Evolutionary conservation across 352 stramenopile genomes (phyloP).

Genomic region (Phytopythium aichiense): DNA sequence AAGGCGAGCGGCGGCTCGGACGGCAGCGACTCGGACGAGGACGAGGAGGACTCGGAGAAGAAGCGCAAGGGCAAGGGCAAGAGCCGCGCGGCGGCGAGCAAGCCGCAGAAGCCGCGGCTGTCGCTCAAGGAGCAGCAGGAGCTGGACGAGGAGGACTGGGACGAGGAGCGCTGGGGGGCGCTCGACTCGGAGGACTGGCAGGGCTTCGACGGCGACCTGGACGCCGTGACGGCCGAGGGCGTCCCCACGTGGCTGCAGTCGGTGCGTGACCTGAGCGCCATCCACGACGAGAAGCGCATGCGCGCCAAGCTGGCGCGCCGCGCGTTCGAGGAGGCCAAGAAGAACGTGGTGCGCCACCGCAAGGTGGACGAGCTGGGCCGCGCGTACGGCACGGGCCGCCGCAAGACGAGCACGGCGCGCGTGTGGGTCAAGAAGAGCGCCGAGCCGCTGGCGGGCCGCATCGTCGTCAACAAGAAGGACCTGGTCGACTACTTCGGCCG

Average conservation of each 20-base stretch:
- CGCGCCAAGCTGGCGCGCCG: conserved; percentile 63
- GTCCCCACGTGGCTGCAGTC: conserved; percentile 82
- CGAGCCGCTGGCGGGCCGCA: conserved; percentile 76
- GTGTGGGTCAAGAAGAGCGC: conserved; percentile 91
- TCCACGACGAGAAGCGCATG: conserved; percentile 61
- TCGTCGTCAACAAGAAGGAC: conserved; percentile 94
- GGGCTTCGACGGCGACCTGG: conserved; percentile 75
- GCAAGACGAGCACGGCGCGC: conserved; percentile 92
- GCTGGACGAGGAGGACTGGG: conserved; percentile 45
- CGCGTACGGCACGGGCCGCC: conserved; percentile 89
- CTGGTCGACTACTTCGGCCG: conserved; percentile 93
- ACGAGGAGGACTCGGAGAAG: conserved; percentile 27
- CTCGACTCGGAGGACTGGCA: conserved; percentile 74
- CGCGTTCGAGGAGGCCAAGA: conserved; percentile 66
- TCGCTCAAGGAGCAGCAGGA: conserved; percentile 37
- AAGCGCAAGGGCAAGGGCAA: conserved; percentile 11
- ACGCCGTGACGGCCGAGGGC: conserved; percentile 70
- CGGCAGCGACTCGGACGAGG: conserved; percentile 24
- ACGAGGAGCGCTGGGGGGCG: conserved; percentile 62
- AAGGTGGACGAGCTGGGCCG: conserved; percentile 76
- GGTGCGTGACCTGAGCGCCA: conserved; percentile 61
- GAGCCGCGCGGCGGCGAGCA: conserved; percentile 8
- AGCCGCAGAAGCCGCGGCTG: conserved; percentile 13
- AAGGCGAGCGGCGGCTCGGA: conserved; percentile 9
- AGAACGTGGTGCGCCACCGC: conserved; percentile 62